phyloP scores from a whole-genome alignment of 2,329 filamentous ascomycete genomes.

The Aspergillus ochraceoroseus region DNA sequence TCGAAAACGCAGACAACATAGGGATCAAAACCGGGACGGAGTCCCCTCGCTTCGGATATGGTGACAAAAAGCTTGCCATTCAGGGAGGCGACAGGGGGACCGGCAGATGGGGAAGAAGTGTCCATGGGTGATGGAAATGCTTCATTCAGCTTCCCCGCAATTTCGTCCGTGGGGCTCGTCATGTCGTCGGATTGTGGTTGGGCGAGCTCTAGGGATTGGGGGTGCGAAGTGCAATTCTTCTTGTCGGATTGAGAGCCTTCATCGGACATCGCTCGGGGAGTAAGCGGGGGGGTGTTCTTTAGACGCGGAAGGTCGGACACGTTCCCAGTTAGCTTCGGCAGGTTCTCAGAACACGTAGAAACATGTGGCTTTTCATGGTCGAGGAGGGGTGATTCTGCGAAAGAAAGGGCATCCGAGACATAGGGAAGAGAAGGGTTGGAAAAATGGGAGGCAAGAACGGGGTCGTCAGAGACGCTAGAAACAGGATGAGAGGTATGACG shows the following conservation, averaged over 20 bases:
- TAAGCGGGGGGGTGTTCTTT: constrained; percentile 91
- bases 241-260: constrained; percentile 44
- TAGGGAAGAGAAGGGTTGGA: constrained; percentile 60
- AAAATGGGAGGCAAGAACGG: constrained; percentile 63
- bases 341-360: constrained; percentile 44
- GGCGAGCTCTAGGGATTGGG: constrained; percentile 19
- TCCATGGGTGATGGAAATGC: constrained; percentile 31
- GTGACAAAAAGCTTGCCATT: constrained; percentile 88
- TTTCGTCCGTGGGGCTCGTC: constrained; percentile 33
- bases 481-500: constrained; percentile 53
- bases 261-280: constrained; percentile 77
- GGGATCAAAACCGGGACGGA: constrained; percentile 78
- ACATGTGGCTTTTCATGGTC: constrained; percentile 41
- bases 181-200: constrained; percentile 22
- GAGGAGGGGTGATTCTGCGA: constrained; percentile 50
- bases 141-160: constrained; percentile 36
- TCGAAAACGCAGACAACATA: constrained; percentile 98
- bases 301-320: constrained; percentile 53
- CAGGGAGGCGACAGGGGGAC: constrained; percentile 62
- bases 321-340: constrained; percentile 75
- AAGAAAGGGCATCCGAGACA: constrained; percentile 46
- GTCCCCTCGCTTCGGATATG: constrained; percentile 76
- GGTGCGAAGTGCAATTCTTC: constrained; percentile 26
- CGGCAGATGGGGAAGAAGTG: constrained; percentile 33
- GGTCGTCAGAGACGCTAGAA: constrained; percentile 60